Evolutionary conservation across 192 early-diverging fungal species (phyloP).

Genomic region (Mortierella antarctica): DNA sequence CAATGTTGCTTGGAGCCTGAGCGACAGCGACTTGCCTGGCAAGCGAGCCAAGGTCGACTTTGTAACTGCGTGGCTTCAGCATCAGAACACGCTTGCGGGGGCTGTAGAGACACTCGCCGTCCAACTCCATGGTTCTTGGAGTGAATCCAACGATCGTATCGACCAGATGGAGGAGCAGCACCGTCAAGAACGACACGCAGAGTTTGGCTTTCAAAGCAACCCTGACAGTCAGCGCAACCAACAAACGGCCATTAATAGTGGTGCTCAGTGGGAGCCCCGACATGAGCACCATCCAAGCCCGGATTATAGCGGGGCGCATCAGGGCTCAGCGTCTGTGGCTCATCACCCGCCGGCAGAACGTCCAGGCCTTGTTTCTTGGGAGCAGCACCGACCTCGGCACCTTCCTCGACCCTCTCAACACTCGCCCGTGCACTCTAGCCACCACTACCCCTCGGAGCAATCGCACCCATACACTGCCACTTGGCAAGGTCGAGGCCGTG

Average conservation of each 20-base stretch:
- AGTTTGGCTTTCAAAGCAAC: neutral
- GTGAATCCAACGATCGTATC: neutral
- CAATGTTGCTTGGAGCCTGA: conserved; percentile 18
- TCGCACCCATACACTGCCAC: too few relatives aligned
- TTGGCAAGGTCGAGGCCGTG: too few relatives aligned
- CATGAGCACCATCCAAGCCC: conserved; percentile 18
- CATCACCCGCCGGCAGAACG: neutral
- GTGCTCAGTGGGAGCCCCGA: conserved; percentile 31
- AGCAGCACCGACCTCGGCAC: neutral
- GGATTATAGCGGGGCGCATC: neutral
- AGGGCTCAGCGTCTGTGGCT: neutral
- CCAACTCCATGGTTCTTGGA: neutral
- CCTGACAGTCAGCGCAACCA: conserved; percentile 6
- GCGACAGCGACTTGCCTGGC: conserved; percentile 32
- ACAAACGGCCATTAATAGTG: conserved; percentile 16
- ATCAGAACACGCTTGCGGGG: conserved; percentile 11
- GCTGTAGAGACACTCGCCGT: neutral
- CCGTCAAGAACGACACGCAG: neutral
- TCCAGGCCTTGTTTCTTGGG: neutral
- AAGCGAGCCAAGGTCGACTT: conserved; percentile 20
- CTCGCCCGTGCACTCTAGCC: too few relatives aligned
- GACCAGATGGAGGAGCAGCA: conserved; percentile 6
- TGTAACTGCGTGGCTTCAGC: conserved; percentile 32
- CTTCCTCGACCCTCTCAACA: conserved; percentile 6
- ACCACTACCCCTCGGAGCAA: too few relatives aligned